phyloP scores from a whole-genome alignment of 441 rosid species.

The Pelargonium australe region DNA sequence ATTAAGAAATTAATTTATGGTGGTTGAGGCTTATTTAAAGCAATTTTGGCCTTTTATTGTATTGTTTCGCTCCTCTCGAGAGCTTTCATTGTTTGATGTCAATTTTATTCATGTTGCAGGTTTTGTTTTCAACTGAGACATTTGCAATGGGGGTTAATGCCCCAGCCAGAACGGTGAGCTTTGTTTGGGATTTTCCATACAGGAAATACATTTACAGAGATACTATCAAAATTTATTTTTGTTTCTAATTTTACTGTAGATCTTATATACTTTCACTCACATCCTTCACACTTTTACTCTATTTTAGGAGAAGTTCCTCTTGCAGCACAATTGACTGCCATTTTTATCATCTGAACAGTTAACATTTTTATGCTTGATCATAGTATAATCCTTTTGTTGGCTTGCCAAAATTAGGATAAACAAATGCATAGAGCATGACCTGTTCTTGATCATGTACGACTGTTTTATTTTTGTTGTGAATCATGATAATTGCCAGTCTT shows the following conservation, averaged over 20 bases:
- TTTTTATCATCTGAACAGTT: not conserved
- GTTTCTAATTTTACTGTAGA: not conserved
- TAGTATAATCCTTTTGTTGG: not conserved
- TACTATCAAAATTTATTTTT: not conserved
- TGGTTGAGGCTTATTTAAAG: constrained; percentile 9
- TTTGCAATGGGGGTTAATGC: constrained; percentile 99
- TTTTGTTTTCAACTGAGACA: constrained; percentile 94
- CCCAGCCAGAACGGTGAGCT: constrained; percentile 94
- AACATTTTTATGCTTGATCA: not conserved
- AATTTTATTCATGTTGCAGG: constrained; percentile 41
- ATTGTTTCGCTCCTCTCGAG: constrained; percentile 8
- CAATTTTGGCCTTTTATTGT: constrained; percentile 6
- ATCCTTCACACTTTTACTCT: not conserved
- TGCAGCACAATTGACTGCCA: not conserved
- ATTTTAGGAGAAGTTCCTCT: not conserved
- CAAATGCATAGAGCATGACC: not conserved
- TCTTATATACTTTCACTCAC: not conserved
- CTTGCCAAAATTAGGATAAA: not conserved
- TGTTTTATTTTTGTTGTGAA: not conserved
- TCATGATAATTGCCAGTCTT: not conserved
- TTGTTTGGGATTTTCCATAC: constrained; percentile 15
- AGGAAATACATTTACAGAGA: constrained; percentile 12
- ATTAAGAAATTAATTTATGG: constrained; percentile 13
- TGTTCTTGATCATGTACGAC: not conserved
- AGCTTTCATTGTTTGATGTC: constrained; percentile 13